phyloP scores from a whole-genome alignment of 225 moss, liverwort and hornwort species.

The Climacium dendroides region DNA sequence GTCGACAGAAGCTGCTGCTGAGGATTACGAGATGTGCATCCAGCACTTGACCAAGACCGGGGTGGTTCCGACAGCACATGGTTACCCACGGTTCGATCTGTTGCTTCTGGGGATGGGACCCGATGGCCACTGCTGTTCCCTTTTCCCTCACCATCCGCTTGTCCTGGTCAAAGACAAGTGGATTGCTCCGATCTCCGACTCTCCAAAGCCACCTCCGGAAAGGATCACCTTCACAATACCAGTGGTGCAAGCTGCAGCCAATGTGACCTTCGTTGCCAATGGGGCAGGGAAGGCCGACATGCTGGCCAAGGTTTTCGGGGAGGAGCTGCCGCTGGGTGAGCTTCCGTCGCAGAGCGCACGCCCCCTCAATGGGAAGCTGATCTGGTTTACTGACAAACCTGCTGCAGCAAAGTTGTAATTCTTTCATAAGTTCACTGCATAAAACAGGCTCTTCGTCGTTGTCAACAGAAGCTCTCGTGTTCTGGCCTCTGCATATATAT shows the following conservation, averaged over 20 bases:
- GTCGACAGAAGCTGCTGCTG: constrained; percentile 52
- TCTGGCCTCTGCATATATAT: neutral
- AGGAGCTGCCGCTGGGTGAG: constrained; percentile 65
- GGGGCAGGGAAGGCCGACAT: constrained; percentile 85
- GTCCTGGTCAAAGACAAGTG: constrained; percentile 58
- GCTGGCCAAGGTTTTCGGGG: constrained; percentile 65
- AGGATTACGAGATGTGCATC: constrained; percentile 53
- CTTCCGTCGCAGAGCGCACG: constrained; percentile 84
- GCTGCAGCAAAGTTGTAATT: constrained; percentile 48
- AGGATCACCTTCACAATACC: constrained; percentile 93
- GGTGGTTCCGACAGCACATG: constrained; percentile 23
- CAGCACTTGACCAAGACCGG: constrained; percentile 35
- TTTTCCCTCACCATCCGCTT: constrained; percentile 84
- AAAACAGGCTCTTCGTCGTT: neutral
- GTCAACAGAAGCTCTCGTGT: neutral
- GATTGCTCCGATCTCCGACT: constrained; percentile 83
- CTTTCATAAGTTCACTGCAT: neutral
- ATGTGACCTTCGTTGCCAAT: constrained; percentile 72
- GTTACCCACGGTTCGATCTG: constrained; percentile 82
- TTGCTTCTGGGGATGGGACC: constrained; percentile 93
- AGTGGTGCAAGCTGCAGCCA: constrained; percentile 78
- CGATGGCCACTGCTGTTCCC: constrained; percentile 86
- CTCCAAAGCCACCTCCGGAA: constrained; percentile 87
- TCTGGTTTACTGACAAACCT: constrained; percentile 81
- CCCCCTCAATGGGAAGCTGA: constrained; percentile 62